A percentile compares a stretch with the other conserved stretches of the same genome.
These are phyloP conservation scores for Trichomonas vaginalis DNA, from an alignment of 208 protist species.

Conservation along the genomic window DNA sequence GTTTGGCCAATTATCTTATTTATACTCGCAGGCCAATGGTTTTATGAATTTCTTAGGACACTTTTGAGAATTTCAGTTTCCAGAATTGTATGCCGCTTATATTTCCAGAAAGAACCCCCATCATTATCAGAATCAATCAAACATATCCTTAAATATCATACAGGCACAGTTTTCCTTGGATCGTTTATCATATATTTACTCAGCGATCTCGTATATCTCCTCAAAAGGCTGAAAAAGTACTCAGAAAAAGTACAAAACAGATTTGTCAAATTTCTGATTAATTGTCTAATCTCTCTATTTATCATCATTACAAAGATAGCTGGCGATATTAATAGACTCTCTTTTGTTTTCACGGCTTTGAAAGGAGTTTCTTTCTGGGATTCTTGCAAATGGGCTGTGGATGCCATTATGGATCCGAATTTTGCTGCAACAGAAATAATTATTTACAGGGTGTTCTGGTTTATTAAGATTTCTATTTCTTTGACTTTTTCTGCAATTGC, in stretches of 20 bases:
- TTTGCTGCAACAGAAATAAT: not conserved
- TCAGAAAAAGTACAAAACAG: not conserved
- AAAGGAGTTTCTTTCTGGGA: slow-evolving; percentile 11
- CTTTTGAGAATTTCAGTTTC: not conserved
- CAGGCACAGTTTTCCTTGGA: not conserved
- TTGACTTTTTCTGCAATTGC: not conserved
- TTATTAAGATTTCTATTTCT: not conserved
- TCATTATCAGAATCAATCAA: not conserved
- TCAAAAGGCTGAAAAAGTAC: not conserved
- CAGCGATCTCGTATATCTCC: not conserved
- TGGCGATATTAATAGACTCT: not conserved
- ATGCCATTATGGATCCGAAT: not conserved
- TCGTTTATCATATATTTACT: not conserved
- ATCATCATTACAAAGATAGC: not conserved
- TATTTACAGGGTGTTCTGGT: not conserved
- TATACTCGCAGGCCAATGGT: not conserved
- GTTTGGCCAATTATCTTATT: not conserved
- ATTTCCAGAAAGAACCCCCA: not conserved
- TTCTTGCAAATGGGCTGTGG: not conserved
- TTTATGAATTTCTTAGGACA: not conserved
- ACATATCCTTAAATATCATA: not conserved
- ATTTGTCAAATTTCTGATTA: not conserved
- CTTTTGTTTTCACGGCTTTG: not conserved
- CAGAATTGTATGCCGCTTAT: not conserved
- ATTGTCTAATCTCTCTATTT: not conserved